Evolutionary conservation across 305 asterid genomes (phyloP), one percentile per base, ranked within the genome.

Genomic region (Fraxinus xanthoxyloides): DNA sequence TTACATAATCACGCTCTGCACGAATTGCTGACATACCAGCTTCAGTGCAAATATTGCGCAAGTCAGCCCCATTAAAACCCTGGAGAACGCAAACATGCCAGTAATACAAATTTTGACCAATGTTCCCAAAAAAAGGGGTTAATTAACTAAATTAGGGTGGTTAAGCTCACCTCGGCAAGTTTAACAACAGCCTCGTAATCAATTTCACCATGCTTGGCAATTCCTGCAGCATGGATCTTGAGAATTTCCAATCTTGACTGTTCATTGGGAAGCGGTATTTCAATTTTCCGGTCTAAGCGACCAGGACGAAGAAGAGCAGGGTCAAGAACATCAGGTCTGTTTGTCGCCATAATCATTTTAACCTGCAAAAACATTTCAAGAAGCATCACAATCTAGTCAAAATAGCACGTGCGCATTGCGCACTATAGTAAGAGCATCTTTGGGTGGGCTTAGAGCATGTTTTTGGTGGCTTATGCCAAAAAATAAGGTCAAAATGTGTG

Each of bases 241-340:
- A 95, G 94, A 85, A 93, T 92, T 85, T 96, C 98, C 97, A 91
- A 88, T 84, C 99, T 93, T 43, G 99, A 96, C 82, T 96, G 99
- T 84, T 95, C 99, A 84, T 94, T 93, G 32, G 98, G 98, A 85
- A 95, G 85, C 34, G 98, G 97, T 36, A 95, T 92, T 85, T 95
- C 97, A 72, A 93, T 92, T 86, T 94, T 94, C 89, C 98, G 90
- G 85, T 95, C 98, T 83, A 95, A 85, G 15, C 98, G 92, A 51
- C 98, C 98, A 36, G 98, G 98, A 79, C 98, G 97, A 84, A 95
- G 97, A 84, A 95, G 97, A 28, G 98, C 98, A 8, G 98, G 98
- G 85, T 95, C 98, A 81, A 93, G 91, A 72, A 93, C 97, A 88
- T 95, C 98, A 3, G 98, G 97, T 80, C 98, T 89, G 81, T 94